phyloP scores from a whole-genome alignment of 192 early-diverging fungal species.

The Entomortierella parvispora region DNA sequence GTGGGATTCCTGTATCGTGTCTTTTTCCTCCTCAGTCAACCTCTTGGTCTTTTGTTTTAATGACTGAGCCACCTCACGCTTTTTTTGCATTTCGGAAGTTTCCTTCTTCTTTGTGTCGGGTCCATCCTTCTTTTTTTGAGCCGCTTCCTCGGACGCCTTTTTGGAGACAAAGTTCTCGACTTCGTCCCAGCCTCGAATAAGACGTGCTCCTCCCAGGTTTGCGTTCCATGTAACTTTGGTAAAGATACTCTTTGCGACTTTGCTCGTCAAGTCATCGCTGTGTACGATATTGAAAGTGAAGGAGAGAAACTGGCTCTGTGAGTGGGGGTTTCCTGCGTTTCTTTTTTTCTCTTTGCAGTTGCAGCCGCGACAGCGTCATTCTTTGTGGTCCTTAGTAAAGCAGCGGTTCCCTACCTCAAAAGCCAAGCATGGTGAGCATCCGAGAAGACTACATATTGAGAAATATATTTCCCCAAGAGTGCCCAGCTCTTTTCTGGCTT shows the following conservation, averaged over 20 bases:
- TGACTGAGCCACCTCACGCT: conserved; percentile 27
- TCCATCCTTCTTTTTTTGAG: conserved; percentile 52
- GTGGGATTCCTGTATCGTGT: conserved; percentile 57
- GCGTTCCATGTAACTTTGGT: conserved; percentile 63
- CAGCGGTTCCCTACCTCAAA: conserved; percentile 41
- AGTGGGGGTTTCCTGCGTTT: too few species aligned
- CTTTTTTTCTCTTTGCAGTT: too few species aligned
- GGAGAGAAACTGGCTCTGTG: too few species aligned
- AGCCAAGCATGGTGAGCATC: conserved; percentile 71
- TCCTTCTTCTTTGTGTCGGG: conserved; percentile 48
- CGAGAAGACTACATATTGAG: conserved; percentile 78
- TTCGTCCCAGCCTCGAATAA: conserved; percentile 81
- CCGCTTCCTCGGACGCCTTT: conserved; percentile 42
- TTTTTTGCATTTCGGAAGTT: conserved; percentile 38
- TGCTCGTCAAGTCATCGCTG: conserved; percentile 68
- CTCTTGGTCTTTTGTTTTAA: conserved; percentile 50
- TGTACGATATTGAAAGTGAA: neutral
- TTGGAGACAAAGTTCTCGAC: conserved; percentile 66
- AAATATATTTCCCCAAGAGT: conserved; percentile 82
- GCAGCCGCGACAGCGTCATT: neutral
- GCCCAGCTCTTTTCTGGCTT: conserved; percentile 72
- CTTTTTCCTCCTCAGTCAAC: conserved; percentile 41
- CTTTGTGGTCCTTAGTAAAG: neutral
- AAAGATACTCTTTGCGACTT: conserved; percentile 72
- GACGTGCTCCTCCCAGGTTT: conserved; percentile 73